These are phyloP conservation scores for Phaeosphaeriaceae sp. DNA, from an alignment of 2,329 filamentous ascomycete genomes.

Conservation along the genomic window DNA sequence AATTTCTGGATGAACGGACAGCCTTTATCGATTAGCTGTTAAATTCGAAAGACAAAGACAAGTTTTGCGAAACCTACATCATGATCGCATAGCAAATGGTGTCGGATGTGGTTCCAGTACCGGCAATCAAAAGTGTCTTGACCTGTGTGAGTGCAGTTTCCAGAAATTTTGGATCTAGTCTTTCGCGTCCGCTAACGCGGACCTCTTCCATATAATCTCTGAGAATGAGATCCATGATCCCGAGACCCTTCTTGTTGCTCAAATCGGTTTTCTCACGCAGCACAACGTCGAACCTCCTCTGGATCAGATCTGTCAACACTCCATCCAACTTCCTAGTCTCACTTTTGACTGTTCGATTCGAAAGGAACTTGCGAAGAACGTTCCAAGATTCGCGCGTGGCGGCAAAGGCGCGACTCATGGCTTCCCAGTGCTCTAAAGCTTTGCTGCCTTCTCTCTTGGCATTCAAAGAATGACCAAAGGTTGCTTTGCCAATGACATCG, in stretches of 20 bases:
- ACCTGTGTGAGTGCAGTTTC: constrained; percentile 44
- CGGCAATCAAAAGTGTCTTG: constrained; percentile 53
- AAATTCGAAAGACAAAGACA: too few relatives aligned
- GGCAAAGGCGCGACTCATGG: constrained; percentile 19
- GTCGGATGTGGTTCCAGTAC: constrained; percentile 52
- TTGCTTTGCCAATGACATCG: constrained; percentile 34
- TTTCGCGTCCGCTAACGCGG: constrained; percentile 17
- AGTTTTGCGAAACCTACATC: too few relatives aligned
- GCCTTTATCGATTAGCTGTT: constrained; percentile 3
- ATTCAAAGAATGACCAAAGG: constrained; percentile 32
- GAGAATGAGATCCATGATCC: constrained; percentile 45
- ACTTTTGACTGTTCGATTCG: constrained; percentile 10
- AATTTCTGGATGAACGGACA: constrained; percentile 36
- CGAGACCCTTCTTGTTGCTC: constrained; percentile 43
- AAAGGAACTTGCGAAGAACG: constrained; percentile 22
- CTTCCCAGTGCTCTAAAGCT: constrained; percentile 26
- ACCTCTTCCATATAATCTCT: constrained; percentile 34
- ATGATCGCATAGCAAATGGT: constrained; percentile 39
- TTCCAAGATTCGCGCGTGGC: constrained; percentile 27
- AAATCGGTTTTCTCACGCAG: constrained; percentile 41
- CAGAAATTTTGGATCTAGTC: constrained; percentile 45
- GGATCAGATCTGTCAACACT: constrained; percentile 43
- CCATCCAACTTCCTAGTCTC: constrained; percentile 36
- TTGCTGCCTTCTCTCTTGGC: constrained; percentile 31
- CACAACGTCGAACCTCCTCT: constrained; percentile 46